A percentile compares a stretch with the other conserved stretches of the same genome.
Conservation (phyloP, 495 filamentous ascomycete species). For the Echria macrotheca region DNA sequence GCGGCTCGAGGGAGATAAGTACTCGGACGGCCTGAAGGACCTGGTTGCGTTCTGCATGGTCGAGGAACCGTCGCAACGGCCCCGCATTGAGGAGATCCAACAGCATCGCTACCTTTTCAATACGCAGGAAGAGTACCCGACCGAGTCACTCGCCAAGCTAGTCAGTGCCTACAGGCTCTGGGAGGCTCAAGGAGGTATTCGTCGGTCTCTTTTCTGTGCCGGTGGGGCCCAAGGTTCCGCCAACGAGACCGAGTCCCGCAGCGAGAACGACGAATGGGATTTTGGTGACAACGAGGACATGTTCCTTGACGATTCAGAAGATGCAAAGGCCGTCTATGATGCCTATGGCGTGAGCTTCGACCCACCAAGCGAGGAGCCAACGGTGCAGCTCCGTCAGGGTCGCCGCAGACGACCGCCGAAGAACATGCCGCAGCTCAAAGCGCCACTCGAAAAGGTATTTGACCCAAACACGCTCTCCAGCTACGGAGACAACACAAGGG, state of each 20-base stretch:
- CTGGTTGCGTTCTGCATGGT: conserved; percentile 14
- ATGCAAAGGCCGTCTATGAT: conserved; percentile 7
- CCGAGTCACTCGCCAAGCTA: conserved; percentile 10
- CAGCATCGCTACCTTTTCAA: conserved; percentile 11
- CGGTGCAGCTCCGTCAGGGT: neutral
- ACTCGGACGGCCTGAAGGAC: conserved; percentile 9
- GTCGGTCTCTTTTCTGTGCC: conserved; percentile 14
- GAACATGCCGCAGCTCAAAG: conserved; percentile 12
- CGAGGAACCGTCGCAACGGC: conserved; percentile 11
- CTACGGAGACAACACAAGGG: conserved; percentile 12
- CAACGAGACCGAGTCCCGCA: conserved; percentile 1
- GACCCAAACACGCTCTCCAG: conserved; percentile 15
- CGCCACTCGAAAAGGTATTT: conserved; percentile 13
- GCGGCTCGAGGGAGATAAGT: conserved; percentile 11
- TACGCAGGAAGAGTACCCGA: conserved; percentile 9
- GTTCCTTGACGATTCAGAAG: conserved; percentile 5
- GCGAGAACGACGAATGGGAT: conserved; percentile 6
- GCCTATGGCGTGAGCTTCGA: conserved; percentile 4
- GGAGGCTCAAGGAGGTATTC: conserved; percentile 12
- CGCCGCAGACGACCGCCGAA: conserved; percentile 7
- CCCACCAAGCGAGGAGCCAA: neutral
- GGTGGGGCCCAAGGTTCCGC: conserved; percentile 12
- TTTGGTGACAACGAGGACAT: conserved; percentile 9
- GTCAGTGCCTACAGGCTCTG: conserved; percentile 14
- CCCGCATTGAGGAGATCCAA: conserved; percentile 11